A percentile compares a stretch with the other conserved stretches of the same genome.
Conservation (phyloP, 768 basidiomycete genomes). For the Leucosporidium yakuticum region DNA sequence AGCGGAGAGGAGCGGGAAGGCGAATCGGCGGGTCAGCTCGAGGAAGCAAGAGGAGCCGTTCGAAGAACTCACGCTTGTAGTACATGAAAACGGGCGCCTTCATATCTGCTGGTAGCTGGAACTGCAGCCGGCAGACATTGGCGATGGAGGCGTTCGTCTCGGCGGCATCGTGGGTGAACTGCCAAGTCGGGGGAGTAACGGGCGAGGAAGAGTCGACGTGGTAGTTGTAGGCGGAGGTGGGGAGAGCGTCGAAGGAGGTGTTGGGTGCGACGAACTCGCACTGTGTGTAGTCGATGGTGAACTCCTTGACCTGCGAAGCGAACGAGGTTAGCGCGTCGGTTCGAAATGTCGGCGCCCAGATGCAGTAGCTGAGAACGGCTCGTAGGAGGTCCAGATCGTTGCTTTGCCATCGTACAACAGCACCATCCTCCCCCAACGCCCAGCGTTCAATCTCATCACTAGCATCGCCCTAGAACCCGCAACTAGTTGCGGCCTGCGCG, state of each 20-base stretch:
- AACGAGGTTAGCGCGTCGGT: not conserved
- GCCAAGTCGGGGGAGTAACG: slow-evolving; percentile 60
- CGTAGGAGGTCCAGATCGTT: not conserved
- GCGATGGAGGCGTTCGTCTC: slow-evolving; percentile 47
- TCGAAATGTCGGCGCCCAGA: not conserved
- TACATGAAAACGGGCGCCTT: slow-evolving; percentile 75
- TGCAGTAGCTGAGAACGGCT: not conserved
- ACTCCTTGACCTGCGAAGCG: slow-evolving; percentile 68
- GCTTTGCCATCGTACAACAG: not conserved
- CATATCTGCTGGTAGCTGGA: slow-evolving; percentile 73
- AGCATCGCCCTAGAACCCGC: not conserved
- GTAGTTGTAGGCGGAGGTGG: slow-evolving; percentile 57
- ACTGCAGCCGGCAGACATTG: slow-evolving; percentile 71
- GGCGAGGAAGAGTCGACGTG: slow-evolving; percentile 56
- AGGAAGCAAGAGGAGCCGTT: slow-evolving; percentile 28
- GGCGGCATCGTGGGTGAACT: slow-evolving; percentile 57
- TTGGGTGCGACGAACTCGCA: slow-evolving; percentile 64
- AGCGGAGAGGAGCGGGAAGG: not conserved
- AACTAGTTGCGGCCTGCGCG: not conserved
- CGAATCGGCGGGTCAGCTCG: not conserved
- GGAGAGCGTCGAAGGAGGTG: slow-evolving; percentile 54
- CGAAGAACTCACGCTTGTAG: slow-evolving; percentile 56
- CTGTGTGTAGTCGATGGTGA: slow-evolving; percentile 89
- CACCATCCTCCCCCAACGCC: not conserved
- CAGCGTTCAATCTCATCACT: not conserved